phyloP scores from a whole-genome alignment of 176 grass and related monocot genomes.

The Ananas comosus region DNA sequence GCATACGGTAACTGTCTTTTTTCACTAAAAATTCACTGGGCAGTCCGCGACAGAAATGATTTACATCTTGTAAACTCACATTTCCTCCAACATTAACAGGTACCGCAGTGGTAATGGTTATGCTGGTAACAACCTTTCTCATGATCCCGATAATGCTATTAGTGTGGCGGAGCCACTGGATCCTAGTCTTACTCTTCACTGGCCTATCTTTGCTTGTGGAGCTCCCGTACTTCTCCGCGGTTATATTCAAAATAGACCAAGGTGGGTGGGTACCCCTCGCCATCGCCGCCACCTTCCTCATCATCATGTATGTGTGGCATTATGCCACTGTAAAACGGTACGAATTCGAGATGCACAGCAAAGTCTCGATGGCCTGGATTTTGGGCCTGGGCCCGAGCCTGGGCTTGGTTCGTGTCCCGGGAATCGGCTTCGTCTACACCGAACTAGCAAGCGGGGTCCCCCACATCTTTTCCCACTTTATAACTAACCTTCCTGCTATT shows the following conservation, averaged over 20 bases:
- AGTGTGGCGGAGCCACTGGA: constrained; percentile 92
- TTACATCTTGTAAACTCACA: neutral
- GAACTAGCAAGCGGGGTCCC: constrained; percentile 94
- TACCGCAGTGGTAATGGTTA: constrained; percentile 89
- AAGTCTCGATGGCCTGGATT: constrained; percentile 98
- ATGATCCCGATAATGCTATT: constrained; percentile 96
- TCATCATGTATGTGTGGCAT: constrained; percentile 96
- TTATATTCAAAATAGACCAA: constrained; percentile 89
- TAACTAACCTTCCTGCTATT: constrained; percentile 94
- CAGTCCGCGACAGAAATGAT: neutral
- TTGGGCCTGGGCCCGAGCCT: constrained; percentile 90
- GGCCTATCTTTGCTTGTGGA: constrained; percentile 80
- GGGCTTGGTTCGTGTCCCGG: constrained; percentile 81
- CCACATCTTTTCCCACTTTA: constrained; percentile 92
- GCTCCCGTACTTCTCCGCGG: constrained; percentile 75
- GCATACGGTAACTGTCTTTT: constrained; percentile 57
- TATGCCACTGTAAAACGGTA: constrained; percentile 87
- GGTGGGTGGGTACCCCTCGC: constrained; percentile 93
- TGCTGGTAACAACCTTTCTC: constrained; percentile 96
- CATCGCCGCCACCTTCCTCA: constrained; percentile 55
- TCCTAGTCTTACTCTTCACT: constrained; percentile 52
- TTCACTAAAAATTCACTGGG: no score
- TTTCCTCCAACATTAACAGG: constrained; percentile 40
- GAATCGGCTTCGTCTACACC: constrained; percentile 89
- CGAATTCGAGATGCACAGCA: constrained; percentile 96